Conservation (phyloP, 306 rosid genomes). For the Begonia masoniana region DNA sequence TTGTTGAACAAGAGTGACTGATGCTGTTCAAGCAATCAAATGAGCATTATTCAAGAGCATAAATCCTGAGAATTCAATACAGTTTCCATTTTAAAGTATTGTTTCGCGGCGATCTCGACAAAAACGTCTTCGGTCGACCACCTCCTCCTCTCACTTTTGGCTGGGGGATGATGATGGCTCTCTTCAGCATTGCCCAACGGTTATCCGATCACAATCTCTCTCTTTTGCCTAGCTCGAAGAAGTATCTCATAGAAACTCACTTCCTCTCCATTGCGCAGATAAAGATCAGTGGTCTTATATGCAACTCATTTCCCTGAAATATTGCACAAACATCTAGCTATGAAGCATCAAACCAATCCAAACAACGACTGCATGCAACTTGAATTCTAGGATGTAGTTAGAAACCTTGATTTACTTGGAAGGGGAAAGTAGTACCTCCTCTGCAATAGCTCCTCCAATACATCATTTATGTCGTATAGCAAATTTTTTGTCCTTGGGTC, state of each 20-base stretch:
- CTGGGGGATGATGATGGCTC: conserved; percentile 75
- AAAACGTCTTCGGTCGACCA: conserved; percentile 74
- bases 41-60: no score
- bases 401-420: no score
- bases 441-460: conserved; percentile 87
- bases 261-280: conserved; percentile 60
- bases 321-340: no score
- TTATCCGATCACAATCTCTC: conserved; percentile 82
- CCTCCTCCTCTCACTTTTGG: conserved; percentile 39
- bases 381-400: background rate
- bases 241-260: conserved; percentile 72
- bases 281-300: conserved; percentile 70
- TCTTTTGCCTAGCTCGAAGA: conserved; percentile 56
- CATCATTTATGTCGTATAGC: conserved; percentile 72
- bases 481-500: conserved; percentile 91
- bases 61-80: no score
- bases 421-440: no score
- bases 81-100: conserved; percentile 14
- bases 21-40: no score
- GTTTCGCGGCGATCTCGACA: conserved; percentile 75
- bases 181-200: conserved; percentile 49
- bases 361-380: background rate
- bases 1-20: no score
- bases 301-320: conserved; percentile 77
- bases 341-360: background rate